Percentiles rank a stretch among this genome's conserved stretches.
phyloP scores from a whole-genome alignment of 208 protist species.

The Porcisia hertigi region DNA sequence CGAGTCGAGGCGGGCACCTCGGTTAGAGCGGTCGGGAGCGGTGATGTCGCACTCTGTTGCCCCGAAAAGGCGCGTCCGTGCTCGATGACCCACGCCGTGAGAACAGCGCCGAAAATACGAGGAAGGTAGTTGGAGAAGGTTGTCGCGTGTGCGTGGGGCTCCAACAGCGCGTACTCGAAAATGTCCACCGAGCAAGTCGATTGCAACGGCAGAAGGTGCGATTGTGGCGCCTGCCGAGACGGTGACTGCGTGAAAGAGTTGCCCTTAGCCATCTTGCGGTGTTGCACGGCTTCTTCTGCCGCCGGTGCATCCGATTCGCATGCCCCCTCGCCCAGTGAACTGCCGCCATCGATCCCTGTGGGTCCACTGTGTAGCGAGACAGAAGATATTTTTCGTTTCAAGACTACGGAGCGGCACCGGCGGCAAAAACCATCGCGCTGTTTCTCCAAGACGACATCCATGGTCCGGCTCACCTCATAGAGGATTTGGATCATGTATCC shows the following conservation, averaged over 20 bases:
- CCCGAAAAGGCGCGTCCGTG: not conserved
- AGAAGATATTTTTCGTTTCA: constrained; percentile 13
- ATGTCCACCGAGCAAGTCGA: constrained; percentile 23
- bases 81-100: constrained; percentile 51
- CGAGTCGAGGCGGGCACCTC: not conserved
- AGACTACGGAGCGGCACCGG: constrained; percentile 29
- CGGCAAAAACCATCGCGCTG: constrained; percentile 35
- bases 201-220: not conserved
- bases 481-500: constrained; percentile 30
- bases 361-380: not conserved
- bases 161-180: constrained; percentile 41
- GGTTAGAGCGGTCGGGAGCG: not conserved
- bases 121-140: constrained; percentile 46
- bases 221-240: not conserved
- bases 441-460: constrained; percentile 24
- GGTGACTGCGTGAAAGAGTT: not conserved
- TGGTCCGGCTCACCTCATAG: constrained; percentile 29
- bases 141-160: constrained; percentile 34
- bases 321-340: not conserved
- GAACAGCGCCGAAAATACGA: constrained; percentile 45
- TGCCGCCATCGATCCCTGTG: not conserved
- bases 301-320: not conserved
- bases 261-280: not conserved
- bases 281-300: not conserved
- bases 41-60: not conserved